Conservation (phyloP, 495 filamentous ascomycete genomes). For the Aspergillus leporis region DNA sequence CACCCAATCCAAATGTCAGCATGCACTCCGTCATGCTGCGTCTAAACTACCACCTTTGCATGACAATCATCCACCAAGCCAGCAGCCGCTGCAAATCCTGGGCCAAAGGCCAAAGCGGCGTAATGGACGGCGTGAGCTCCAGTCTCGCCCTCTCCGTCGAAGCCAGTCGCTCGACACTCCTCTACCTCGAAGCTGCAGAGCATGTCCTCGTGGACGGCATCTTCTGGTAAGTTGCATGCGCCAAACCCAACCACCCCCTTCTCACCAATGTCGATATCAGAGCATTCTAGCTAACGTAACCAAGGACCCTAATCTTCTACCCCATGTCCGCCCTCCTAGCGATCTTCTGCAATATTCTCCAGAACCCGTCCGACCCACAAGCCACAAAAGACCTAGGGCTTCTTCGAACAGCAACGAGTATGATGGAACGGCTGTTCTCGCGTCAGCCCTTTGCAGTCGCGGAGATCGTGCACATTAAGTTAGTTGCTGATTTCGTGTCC, state of each 20-base stretch:
- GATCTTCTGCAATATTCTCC: conserved; percentile 53
- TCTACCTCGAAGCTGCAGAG: conserved; percentile 44
- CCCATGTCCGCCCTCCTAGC: conserved; percentile 51
- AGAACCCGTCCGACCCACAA: conserved; percentile 46
- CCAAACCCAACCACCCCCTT: too few species aligned
- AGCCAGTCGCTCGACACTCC: conserved; percentile 51
- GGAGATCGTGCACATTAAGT: conserved; percentile 47
- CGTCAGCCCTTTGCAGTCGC: conserved; percentile 36
- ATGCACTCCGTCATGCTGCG: conserved; percentile 49
- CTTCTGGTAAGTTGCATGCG: conserved; percentile 41
- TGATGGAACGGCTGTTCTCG: conserved; percentile 45
- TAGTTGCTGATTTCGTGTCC: conserved; percentile 49
- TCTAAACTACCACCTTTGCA: conserved; percentile 53
- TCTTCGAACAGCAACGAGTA: conserved; percentile 38
- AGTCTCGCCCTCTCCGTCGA: conserved; percentile 52
- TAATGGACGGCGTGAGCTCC: conserved; percentile 48
- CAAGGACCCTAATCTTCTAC: conserved; percentile 51
- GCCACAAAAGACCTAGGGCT: conserved; percentile 45
- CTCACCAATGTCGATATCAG: neutral
- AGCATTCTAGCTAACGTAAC: neutral
- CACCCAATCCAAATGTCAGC: conserved; percentile 35
- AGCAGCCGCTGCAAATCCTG: conserved; percentile 48
- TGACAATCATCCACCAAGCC: conserved; percentile 53
- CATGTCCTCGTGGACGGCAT: conserved; percentile 44
- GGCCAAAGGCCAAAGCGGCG: conserved; percentile 33